phyloP scores from a whole-genome alignment of 257 asterid species.

The Nicotiana otophora region DNA sequence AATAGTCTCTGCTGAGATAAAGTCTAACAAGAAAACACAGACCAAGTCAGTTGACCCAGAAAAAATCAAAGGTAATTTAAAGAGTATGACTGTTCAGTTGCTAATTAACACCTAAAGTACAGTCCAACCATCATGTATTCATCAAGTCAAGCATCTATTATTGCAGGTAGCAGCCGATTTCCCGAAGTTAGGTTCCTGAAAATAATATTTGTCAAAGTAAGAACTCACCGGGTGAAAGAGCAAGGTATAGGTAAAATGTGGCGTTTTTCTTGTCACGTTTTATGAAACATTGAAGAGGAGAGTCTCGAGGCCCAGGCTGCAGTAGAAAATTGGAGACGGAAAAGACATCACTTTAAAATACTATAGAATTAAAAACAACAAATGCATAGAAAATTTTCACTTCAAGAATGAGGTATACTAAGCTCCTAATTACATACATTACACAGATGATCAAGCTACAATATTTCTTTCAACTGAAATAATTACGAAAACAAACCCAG shows the following conservation, averaged over 20 bases:
- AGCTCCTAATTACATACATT: not conserved
- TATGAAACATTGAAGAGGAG: constrained; percentile 76
- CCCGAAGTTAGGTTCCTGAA: not conserved
- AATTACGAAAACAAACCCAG: not conserved
- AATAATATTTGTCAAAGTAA: not conserved
- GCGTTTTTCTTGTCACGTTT: constrained; percentile 91
- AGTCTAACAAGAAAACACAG: not conserved
- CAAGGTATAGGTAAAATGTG: constrained; percentile 70
- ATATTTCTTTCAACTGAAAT: not conserved
- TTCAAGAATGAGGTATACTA: not conserved
- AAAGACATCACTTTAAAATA: not conserved
- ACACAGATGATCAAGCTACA: not conserved
- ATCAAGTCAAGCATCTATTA: not conserved
- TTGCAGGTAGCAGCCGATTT: not conserved
- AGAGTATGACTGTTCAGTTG: not conserved
- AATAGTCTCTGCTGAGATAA: not conserved
- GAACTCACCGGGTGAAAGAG: constrained; percentile 75
- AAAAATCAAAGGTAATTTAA: not conserved
- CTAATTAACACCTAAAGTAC: not conserved
- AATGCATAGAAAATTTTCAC: not conserved
- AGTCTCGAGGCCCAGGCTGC: constrained; percentile 92
- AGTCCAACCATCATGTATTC: not conserved
- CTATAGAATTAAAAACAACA: not conserved
- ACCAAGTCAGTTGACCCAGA: constrained; percentile 13
- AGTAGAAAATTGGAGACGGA: constrained; percentile 7